Conservation (phyloP, 1,139 yeast genomes). For the Sugiyamaella neomexicana region DNA sequence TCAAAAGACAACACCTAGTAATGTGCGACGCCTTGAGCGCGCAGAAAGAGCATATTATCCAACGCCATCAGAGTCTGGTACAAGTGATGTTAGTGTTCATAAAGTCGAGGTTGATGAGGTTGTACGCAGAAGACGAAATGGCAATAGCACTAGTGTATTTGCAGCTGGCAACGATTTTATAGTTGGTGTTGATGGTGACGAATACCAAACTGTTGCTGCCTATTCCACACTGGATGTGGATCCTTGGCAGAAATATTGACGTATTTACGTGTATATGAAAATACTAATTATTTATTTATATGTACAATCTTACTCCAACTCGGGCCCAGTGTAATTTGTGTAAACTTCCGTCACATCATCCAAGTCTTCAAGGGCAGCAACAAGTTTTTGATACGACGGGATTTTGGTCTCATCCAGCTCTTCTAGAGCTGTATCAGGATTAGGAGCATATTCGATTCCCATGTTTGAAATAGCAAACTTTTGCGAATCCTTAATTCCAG, state of each 20-base stretch:
- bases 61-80: constrained; percentile 37
- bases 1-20: constrained; percentile 1
- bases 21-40: constrained; percentile 19
- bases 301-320: not conserved
- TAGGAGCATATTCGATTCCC: constrained; percentile 67
- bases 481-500: constrained; percentile 47
- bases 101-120: constrained; percentile 16
- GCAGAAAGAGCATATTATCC: constrained; percentile 31
- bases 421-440: constrained; percentile 58
- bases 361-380: constrained; percentile 63
- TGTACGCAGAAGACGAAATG: not conserved
- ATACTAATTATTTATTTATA: constrained; percentile 5
- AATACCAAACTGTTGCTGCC: constrained; percentile 4
- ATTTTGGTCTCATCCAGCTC: constrained; percentile 47
- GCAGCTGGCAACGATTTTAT: constrained; percentile 4
- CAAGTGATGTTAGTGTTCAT: constrained; percentile 26
- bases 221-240: constrained; percentile 20
- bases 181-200: constrained; percentile 4
- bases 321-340: constrained; percentile 43
- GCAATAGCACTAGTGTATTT: not conserved
- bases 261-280: not conserved
- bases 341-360: constrained; percentile 82
- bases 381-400: constrained; percentile 57
- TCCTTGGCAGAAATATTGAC: constrained; percentile 17
- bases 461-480: constrained; percentile 68